Percentiles rank a stretch among this genome's conserved stretches.
phyloP scores from a whole-genome alignment of 1,139 yeast species.

The Eremothecium gossypii region DNA sequence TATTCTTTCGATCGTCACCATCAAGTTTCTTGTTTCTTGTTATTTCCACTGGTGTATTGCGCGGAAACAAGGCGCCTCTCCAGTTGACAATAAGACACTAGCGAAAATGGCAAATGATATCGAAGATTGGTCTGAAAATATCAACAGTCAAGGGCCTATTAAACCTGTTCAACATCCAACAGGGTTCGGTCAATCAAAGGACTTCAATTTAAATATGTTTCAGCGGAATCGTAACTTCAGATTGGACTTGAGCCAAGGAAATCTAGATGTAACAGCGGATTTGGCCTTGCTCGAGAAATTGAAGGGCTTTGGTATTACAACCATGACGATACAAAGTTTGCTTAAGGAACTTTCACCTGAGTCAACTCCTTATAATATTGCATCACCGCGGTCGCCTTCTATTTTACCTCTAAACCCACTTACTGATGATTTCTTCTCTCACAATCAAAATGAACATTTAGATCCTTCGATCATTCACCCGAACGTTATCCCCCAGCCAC shows the following conservation, averaged over 20 bases:
- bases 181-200: constrained; percentile 14
- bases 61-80: constrained; percentile 69
- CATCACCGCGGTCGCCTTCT: constrained; percentile 3
- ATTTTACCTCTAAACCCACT: constrained; percentile 2
- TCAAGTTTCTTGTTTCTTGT: constrained; percentile 76
- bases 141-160: constrained; percentile 46
- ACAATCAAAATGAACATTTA: constrained; percentile 36
- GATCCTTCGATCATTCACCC: constrained; percentile 67
- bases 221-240: constrained; percentile 18
- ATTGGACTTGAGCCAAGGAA: not conserved
- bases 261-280: not conserved
- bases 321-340: constrained; percentile 33
- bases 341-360: constrained; percentile 6
- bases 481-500: constrained; percentile 77
- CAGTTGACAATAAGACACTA: constrained; percentile 45
- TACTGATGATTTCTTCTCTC: constrained; percentile 8
- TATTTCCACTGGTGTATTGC: constrained; percentile 81
- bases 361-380: not conserved
- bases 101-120: constrained; percentile 50
- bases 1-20: constrained; percentile 67
- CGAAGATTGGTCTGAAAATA: constrained; percentile 68
- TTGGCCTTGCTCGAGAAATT: constrained; percentile 3
- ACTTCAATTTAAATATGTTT: constrained; percentile 21
- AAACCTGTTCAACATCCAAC: constrained; percentile 39
- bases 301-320: constrained; percentile 24